phyloP scores from a whole-genome alignment of 495 filamentous ascomycete genomes.

The Patellaria atrata region DNA sequence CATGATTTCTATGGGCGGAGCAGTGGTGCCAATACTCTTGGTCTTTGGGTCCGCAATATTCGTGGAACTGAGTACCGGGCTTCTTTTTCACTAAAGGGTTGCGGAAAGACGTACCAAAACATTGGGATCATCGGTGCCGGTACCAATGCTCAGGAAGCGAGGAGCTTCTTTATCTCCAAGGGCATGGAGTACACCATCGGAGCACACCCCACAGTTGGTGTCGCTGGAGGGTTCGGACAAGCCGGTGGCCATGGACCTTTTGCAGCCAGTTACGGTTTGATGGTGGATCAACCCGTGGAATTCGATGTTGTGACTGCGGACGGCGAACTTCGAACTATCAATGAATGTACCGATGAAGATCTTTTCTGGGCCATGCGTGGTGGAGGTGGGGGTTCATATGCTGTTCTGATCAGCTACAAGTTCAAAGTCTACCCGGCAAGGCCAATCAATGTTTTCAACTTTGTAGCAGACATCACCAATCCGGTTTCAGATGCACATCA shows the following conservation, averaged over 20 bases:
- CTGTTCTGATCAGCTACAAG: constrained; percentile 14
- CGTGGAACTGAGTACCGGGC: constrained; percentile 8
- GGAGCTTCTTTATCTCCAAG: constrained; percentile 11
- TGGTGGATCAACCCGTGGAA: constrained; percentile 17
- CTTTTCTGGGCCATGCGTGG: constrained; percentile 21
- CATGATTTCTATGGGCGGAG: constrained; percentile 21
- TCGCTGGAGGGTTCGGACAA: constrained; percentile 17
- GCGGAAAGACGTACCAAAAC: constrained; percentile 9
- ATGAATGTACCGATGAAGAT: constrained; percentile 18
- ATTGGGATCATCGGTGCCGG: constrained; percentile 16
- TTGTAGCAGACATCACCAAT: constrained; percentile 8
- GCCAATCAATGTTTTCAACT: constrained; percentile 16
- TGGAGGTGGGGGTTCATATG: constrained; percentile 19
- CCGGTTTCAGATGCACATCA: constrained; percentile 2
- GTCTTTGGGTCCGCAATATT: constrained; percentile 18
- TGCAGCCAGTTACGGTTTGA: constrained; percentile 12
- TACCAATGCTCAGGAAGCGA: constrained; percentile 8
- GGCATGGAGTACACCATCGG: constrained; percentile 13
- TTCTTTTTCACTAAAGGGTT: constrained; percentile 10
- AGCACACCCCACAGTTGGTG: constrained; percentile 12
- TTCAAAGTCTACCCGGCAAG: constrained; percentile 16
- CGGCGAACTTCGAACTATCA: constrained; percentile 13
- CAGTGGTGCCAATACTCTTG: constrained; percentile 13
- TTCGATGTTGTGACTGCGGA: constrained; percentile 19
- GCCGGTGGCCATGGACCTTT: constrained; percentile 18